Percentiles rank a stretch among this genome's conserved stretches.
These are phyloP conservation scores for Blastocladiella britannica DNA, from an alignment of 192 early-diverging fungal species.

Conservation along the genomic window DNA sequence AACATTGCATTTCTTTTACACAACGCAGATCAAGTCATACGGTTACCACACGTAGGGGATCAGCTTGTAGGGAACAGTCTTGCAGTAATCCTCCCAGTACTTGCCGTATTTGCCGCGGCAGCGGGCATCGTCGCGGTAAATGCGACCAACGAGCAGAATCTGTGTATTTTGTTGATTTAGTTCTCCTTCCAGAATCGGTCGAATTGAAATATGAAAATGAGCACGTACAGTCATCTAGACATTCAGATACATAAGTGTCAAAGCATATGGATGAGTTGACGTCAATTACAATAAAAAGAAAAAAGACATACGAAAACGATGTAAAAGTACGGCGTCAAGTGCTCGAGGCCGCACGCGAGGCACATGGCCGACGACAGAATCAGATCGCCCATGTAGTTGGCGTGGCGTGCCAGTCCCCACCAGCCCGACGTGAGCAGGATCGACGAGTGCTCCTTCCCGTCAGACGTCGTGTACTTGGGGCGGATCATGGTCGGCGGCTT, in stretches of 20 bases:
- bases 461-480: slow-evolving; percentile 45
- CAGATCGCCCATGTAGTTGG: slow-evolving; percentile 64
- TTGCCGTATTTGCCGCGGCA: slow-evolving; percentile 62
- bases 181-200: neutral
- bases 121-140: slow-evolving; percentile 45
- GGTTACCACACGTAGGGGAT: slow-evolving; percentile 24
- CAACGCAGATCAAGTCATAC: no score
- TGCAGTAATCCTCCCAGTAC: slow-evolving; percentile 56
- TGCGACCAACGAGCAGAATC: slow-evolving; percentile 44
- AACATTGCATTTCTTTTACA: no score
- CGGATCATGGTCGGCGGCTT: slow-evolving; percentile 47
- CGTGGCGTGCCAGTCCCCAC: slow-evolving; percentile 69
- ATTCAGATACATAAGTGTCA: neutral
- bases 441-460: slow-evolving; percentile 44
- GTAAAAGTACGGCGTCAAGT: slow-evolving; percentile 60
- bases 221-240: slow-evolving; percentile 1
- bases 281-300: no score
- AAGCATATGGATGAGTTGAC: no score
- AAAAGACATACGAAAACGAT: slow-evolving; percentile 66
- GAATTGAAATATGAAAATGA: neutral
- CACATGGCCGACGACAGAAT: slow-evolving; percentile 50
- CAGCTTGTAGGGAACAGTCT: slow-evolving; percentile 24
- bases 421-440: slow-evolving; percentile 49
- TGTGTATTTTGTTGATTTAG: no score
- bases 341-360: slow-evolving; percentile 40